Evolutionary conservation across 1,139 yeast species (phyloP).

Genomic region (Yarrowia galli): DNA sequence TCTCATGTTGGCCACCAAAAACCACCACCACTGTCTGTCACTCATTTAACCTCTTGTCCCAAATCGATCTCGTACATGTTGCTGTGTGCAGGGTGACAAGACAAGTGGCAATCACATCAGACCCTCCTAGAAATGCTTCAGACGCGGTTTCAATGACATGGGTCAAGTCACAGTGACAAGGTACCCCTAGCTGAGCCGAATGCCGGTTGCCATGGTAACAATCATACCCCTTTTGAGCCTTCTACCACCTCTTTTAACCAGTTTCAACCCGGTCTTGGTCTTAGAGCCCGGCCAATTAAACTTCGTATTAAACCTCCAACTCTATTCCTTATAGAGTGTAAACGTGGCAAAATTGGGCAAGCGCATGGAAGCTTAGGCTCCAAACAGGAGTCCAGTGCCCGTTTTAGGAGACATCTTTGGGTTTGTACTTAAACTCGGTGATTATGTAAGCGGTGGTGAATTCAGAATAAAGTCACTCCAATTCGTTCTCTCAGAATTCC

Average conservation of each 20-base stretch:
- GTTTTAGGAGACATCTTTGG: conserved; percentile 10
- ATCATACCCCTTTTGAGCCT: too few relatives aligned
- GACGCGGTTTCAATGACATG: too few relatives aligned
- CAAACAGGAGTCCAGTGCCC: conserved; percentile 29
- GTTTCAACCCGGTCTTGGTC: too few relatives aligned
- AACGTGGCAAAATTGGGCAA: conserved; percentile 37
- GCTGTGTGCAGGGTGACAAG: not conserved
- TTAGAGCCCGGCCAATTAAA: too few relatives aligned
- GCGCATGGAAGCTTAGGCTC: conserved; percentile 36
- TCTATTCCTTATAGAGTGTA: conserved; percentile 17
- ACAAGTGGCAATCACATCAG: not conserved
- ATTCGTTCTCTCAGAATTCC: too few relatives aligned
- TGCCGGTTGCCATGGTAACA: not conserved
- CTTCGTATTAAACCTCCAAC: not conserved
- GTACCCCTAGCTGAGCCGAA: too few relatives aligned
- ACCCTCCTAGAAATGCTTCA: too few relatives aligned
- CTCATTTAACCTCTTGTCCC: conserved; percentile 18
- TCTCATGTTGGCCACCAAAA: too few relatives aligned
- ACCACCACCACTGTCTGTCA: too few relatives aligned
- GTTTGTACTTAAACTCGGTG: not conserved
- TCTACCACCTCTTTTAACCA: too few relatives aligned
- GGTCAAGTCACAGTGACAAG: too few relatives aligned
- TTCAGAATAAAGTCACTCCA: too few relatives aligned
- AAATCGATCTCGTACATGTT: conserved; percentile 31
- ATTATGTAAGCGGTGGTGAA: conserved; percentile 8